Conservation (phyloP, 768 basidiomycete species). For the Hericium alpestre region DNA sequence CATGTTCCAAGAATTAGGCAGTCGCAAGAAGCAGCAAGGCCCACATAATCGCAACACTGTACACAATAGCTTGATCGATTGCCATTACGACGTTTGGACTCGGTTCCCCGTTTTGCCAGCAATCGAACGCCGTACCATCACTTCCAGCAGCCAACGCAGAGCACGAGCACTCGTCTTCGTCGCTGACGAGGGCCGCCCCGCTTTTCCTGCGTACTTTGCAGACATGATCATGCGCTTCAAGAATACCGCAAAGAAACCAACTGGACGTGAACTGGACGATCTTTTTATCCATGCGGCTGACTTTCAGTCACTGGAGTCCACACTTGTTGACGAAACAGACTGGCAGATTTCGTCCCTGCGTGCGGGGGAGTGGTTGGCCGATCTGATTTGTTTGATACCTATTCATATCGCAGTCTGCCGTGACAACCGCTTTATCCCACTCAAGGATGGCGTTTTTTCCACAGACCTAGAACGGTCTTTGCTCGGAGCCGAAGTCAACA, state of each 20-base stretch:
- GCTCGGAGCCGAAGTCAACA: conserved; percentile 47
- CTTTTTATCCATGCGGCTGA: conserved; percentile 25
- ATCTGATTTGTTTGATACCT: conserved; percentile 50
- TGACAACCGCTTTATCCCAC: conserved; percentile 51
- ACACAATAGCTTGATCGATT: conserved; percentile 45
- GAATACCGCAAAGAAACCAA: conserved; percentile 40
- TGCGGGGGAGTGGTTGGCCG: conserved; percentile 53
- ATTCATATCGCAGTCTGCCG: conserved; percentile 51
- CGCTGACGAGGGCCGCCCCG: conserved; percentile 25
- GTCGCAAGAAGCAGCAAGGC: conserved; percentile 11
- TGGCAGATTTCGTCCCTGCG: conserved; percentile 27
- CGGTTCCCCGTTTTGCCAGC: conserved; percentile 50
- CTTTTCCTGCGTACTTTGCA: conserved; percentile 32
- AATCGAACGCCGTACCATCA: conserved; percentile 34
- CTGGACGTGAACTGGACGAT: conserved; percentile 30
- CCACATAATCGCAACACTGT: conserved; percentile 15
- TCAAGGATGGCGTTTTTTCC: conserved; percentile 48
- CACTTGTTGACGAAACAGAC: conserved; percentile 3
- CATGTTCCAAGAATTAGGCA: conserved; percentile 37
- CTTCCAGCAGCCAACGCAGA: conserved; percentile 23
- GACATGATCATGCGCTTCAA: conserved; percentile 39
- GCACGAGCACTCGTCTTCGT: conserved; percentile 33
- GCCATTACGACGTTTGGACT: conserved; percentile 47
- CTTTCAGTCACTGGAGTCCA: conserved; percentile 19
- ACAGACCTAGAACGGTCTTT: conserved; percentile 38